Evolutionary conservation across 2,329 filamentous ascomycete genomes (phyloP).

Genomic region (Pseudopyricularia cyperi): DNA sequence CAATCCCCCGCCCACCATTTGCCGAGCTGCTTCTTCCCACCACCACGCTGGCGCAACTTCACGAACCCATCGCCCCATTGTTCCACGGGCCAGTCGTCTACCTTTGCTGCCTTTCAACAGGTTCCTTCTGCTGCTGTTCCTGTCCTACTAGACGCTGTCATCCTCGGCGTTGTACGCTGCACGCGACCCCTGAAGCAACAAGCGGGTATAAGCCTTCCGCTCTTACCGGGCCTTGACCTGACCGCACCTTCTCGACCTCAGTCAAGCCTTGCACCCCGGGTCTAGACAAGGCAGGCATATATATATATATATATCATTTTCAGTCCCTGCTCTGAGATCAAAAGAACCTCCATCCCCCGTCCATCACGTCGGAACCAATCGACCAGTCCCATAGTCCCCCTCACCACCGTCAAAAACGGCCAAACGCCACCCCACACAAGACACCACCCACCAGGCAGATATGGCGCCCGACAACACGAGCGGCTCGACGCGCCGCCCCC

Average conservation of each 20-base stretch:
- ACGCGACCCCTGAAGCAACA: not conserved
- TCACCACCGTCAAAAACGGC: not conserved
- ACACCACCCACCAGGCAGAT: not conserved
- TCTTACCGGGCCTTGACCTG: not conserved
- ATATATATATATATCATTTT: not conserved
- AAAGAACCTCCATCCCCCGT: no score
- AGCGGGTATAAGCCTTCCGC: not conserved
- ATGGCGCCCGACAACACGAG: not conserved
- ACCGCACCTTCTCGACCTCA: not conserved
- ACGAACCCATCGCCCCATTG: not conserved
- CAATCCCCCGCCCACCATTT: no score
- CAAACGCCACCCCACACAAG: not conserved
- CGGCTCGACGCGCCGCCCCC: not conserved
- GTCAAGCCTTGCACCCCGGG: not conserved
- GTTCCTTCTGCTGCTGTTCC: not conserved
- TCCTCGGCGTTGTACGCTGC: not conserved
- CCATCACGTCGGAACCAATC: no score
- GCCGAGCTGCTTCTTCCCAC: not conserved
- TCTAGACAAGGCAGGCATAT: not conserved
- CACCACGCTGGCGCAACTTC: not conserved
- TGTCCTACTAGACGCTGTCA: not conserved
- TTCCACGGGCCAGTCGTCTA: not conserved
- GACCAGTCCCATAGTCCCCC: no score
- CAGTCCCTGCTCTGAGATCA: not conserved
- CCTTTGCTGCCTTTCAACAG: not conserved